phyloP scores from a whole-genome alignment of 805 yeast genomes.

The Isabelozyma gotoi region DNA sequence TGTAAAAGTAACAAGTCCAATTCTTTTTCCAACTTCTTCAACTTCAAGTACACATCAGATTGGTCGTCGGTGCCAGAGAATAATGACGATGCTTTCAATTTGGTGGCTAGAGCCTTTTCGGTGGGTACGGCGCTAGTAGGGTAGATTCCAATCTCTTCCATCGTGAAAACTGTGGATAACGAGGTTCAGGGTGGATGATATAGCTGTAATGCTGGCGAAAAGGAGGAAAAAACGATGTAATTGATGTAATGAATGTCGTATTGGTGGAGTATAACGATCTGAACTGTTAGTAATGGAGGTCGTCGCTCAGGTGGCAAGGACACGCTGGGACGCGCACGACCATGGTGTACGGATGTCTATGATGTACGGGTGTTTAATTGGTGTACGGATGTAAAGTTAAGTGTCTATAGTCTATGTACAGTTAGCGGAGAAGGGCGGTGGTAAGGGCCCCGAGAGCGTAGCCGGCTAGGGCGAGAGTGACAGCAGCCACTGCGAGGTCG shows the following conservation, averaged over 20 bases:
- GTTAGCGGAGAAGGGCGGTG: slow-evolving; percentile 9
- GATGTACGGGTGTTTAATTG: not conserved
- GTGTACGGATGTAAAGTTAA: not conserved
- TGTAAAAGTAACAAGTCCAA: slow-evolving; percentile 80
- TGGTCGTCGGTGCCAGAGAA: slow-evolving; percentile 25
- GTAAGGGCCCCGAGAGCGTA: slow-evolving; percentile 18
- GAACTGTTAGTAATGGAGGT: too few species aligned
- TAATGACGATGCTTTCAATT: slow-evolving; percentile 1
- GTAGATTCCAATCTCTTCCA: slow-evolving; percentile 38
- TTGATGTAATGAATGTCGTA: too few species aligned
- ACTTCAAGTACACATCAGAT: slow-evolving; percentile 73
- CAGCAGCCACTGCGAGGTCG: slow-evolving; percentile 19
- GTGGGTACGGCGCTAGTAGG: slow-evolving; percentile 9
- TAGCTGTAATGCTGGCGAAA: too few species aligned
- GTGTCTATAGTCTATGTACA: too few species aligned
- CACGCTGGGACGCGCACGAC: not conserved
- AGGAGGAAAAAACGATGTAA: not conserved
- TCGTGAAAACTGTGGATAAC: too few species aligned
- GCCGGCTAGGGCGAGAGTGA: slow-evolving; percentile 12
- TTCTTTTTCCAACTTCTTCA: slow-evolving; percentile 89
- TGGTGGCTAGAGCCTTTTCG: slow-evolving; percentile 1
- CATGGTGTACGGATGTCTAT: not conserved
- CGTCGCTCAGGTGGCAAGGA: not conserved
- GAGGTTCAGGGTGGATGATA: too few species aligned
- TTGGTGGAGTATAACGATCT: too few species aligned